Evolutionary conservation across 225 moss, liverwort and hornwort genomes (phyloP), one percentile per base, ranked within the genome.

Genomic region (Bryoerythrophyllum caledonicum): DNA sequence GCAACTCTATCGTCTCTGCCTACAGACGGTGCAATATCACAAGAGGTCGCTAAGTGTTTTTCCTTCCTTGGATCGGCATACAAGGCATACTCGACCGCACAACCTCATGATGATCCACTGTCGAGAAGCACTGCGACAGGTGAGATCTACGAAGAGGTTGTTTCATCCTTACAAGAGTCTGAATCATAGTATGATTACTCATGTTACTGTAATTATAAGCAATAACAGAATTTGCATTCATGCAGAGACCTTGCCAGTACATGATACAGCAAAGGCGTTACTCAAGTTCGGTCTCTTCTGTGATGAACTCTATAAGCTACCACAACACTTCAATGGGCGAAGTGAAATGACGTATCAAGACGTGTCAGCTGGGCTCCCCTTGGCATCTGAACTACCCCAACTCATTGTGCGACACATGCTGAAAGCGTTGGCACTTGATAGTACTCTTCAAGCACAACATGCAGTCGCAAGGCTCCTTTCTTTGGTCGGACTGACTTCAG

Each of bases 281-380:
- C 89, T 94, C 37, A 92, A 88, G 58, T 90, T 96, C 74, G 89
- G 90, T 63, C 85, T 91, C 60, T 94, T 94, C 65, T 96, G 94
- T 74, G 92, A 96, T 84, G 96, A 94, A 60, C 81, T 96, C 51
- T 87, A 94, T 70, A 94, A 92, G 72, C 78, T 86, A 35, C 60
- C 53, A 21, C 86, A 79, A 55, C 76, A 74, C 40, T 40, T 48
- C n/a, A 83, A 89, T 10, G 78, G 63, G 63, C 83, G 78, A 59
- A 71, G 53, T 77, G 85, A 83, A 70, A 56, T 87, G 27, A 46
- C 61, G 28, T 63, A 71, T 54, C 85, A 86, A 44, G 73, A 81
- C 55, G 56, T 83, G 38, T 65, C 74, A 63, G 69, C 76, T 40
- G 85, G 88, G 44, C 85, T 96, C 67, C 92, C 91, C 68, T 73